Evolutionary conservation across 2,329 filamentous ascomycete genomes (phyloP).

Genomic region (Pyrenophora seminiperda): DNA sequence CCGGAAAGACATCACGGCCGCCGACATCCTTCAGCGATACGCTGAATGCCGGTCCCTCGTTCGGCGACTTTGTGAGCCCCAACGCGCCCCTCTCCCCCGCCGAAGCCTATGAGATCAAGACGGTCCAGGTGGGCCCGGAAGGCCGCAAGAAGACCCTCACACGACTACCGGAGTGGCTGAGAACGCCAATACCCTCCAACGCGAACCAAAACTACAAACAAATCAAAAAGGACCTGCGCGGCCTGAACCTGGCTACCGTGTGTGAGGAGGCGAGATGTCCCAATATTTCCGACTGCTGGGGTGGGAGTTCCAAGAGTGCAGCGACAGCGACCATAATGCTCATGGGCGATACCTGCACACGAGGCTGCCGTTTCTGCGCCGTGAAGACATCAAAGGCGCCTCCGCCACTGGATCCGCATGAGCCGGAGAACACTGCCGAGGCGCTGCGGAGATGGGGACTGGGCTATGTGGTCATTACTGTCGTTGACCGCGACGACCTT

Average conservation of each 20-base stretch:
- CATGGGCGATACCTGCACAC: slow-evolving; percentile 97
- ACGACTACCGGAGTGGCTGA: slow-evolving; percentile 89
- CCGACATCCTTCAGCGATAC: slow-evolving; percentile 65
- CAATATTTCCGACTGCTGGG: slow-evolving; percentile 98
- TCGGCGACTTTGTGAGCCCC: slow-evolving; percentile 65
- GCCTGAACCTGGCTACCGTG: slow-evolving; percentile 89
- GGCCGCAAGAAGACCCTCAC: slow-evolving; percentile 69
- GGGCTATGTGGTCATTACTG: slow-evolving; percentile 93
- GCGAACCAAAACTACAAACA: slow-evolving; percentile 87
- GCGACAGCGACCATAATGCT: slow-evolving; percentile 99
- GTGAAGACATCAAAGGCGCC: slow-evolving; percentile 84
- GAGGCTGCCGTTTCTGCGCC: slow-evolving; percentile 94
- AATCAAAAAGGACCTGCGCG: slow-evolving; percentile 91
- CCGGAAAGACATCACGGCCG: slow-evolving; percentile 45
- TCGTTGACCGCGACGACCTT: slow-evolving; percentile 91
- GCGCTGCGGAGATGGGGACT: slow-evolving; percentile 90
- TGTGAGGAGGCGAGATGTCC: slow-evolving; percentile 97
- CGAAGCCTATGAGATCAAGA: slow-evolving; percentile 66
- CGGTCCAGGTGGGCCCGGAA: slow-evolving; percentile 64
- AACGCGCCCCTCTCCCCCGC: slow-evolving; percentile 49
- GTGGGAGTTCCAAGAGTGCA: slow-evolving; percentile 81
- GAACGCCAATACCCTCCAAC: slow-evolving; percentile 87
- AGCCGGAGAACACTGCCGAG: slow-evolving; percentile 96
- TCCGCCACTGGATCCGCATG: slow-evolving; percentile 87
- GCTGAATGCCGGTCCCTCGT: slow-evolving; percentile 68